Evolutionary conservation across 1,284 basidiomycete species (phyloP).

Genomic region (Naganishia sp.): DNA sequence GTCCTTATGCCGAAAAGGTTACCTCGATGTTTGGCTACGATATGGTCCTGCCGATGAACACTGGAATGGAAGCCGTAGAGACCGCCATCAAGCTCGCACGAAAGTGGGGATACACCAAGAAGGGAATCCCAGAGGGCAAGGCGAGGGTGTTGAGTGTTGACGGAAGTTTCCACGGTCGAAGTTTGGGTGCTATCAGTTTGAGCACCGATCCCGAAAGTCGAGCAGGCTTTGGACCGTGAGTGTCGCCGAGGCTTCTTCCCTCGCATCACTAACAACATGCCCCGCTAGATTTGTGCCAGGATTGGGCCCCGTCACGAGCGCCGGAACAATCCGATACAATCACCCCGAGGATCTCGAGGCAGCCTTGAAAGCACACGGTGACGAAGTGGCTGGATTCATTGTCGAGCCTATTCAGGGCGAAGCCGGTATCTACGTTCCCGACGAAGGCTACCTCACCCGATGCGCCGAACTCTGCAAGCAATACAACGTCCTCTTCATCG

Average conservation of each 20-base stretch:
- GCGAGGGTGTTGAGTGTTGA: slow-evolving; percentile 84
- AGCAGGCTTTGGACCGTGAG: slow-evolving; percentile 76
- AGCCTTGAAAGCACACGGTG: slow-evolving; percentile 78
- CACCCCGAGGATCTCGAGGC: slow-evolving; percentile 76
- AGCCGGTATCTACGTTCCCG: slow-evolving; percentile 92
- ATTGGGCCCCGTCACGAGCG: slow-evolving; percentile 70
- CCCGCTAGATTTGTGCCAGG: slow-evolving; percentile 30
- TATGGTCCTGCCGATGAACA: slow-evolving; percentile 99
- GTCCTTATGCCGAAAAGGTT: slow-evolving; percentile 81
- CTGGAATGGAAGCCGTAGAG: slow-evolving; percentile 96
- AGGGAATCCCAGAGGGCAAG: slow-evolving; percentile 76
- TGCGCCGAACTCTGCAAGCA: slow-evolving; percentile 84
- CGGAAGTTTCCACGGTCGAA: slow-evolving; percentile 96
- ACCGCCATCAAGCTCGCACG: slow-evolving; percentile 75
- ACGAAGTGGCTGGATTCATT: slow-evolving; percentile 87
- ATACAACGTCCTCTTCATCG: slow-evolving; percentile 92
- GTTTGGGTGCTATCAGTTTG: slow-evolving; percentile 87
- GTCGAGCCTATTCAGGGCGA: slow-evolving; percentile 98
- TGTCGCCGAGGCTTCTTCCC: slow-evolving; percentile 2
- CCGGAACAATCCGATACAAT: slow-evolving; percentile 72
- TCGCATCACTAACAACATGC: background rate
- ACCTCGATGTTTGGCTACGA: slow-evolving; percentile 84
- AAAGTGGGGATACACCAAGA: slow-evolving; percentile 88
- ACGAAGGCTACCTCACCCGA: slow-evolving; percentile 78
- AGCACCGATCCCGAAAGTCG: slow-evolving; percentile 92